Base-by-base conservation (phyloP, 306 rosid genomes). In the Vigna trinervia region DNA sequence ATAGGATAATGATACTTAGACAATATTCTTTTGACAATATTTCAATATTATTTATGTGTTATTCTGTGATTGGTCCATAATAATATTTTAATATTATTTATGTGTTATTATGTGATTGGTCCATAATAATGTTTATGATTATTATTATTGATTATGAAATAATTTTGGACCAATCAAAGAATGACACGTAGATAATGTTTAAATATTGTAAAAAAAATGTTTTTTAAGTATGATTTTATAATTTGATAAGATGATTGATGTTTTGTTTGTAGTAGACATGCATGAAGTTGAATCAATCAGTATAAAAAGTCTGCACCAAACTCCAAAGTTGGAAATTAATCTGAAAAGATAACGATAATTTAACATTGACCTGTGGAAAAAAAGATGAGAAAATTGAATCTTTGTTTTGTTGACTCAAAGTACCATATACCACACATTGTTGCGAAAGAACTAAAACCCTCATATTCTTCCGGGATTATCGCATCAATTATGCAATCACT, bases 391-490 rank as follows among this genome's bases (percentile, higher is more conserved):
- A 67, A 11, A 17, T 52, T 41, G 47, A n/a, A 54, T 76, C 32
- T 54, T 28, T 51, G 6, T 20, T 38, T 20, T 41, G 28, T 36
- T 54, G 54, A 11, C 34, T 4, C 59, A 30, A 50, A 20, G 8
- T 34, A 51, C 45, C 22, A 28, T 22, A 22, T 22, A 28, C 30
- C 30, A 28, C 30, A 39, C 12, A 2, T 41, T 41, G 45, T 10
- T 41, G 46, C 2, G 46, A 12, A 41, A 41, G 1, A 39, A 38
- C 43, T 11, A 1, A 56, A 43, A 54, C 8, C n/a, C 65, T 65
- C 28, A 5, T 20, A 60, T 60, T 61, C 57, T 77, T 3, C 36
- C 74, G 69, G 22, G 22, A 61, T 61, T 61, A 6, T 10, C 67
- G 67, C 43, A 61, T 61, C 45, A 61, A 14, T 30, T 14, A 61